Base-by-base conservation (phyloP, 2,329 filamentous ascomycete species). In the Colletotrichum sp. region DNA sequence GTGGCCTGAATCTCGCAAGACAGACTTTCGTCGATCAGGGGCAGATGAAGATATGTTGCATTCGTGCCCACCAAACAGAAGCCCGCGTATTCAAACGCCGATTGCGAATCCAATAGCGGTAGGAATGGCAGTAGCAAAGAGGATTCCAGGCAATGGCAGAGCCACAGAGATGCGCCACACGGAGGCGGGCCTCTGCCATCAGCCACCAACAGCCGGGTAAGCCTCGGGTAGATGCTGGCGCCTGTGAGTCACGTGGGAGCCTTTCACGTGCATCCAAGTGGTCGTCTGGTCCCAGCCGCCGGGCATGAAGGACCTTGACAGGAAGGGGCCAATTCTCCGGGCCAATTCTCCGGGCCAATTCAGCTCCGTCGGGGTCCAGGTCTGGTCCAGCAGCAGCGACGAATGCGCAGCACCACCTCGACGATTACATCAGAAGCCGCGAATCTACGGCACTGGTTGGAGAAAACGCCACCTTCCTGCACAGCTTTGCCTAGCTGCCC, bases 401-500 rank as follows among this genome's bases (percentile, higher is more conserved):
- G 71, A 63, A 38, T 6, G 43, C 62, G 43, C 63, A 55, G 58
- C 72, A 72, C 72, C 57, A 69, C 72, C 72, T 54, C 72, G 47
- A 65, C 8, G 64, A 66, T 74, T 72, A 72, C 69, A 69, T 74
- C 72, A 72, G 63, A 65, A 43, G 72, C 72, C 57, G 58, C 72
- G 63, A 74, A 29, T 74, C n/a, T 55, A 59, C 21, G 36, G 31
- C 38, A 51, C 31, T 34, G 33, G 34, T 38, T 69, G 68, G 55
- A 16, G 27, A 55, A 57, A 57, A 21, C 43, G 43, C 43, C 36
- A 16, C 61, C 61, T 64, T 64, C 11, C 64, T 66, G 64, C 64
- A 62, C 34, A 36, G 27, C 16, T 34, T 55, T 8, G 24, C 27
- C n/a, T 38, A 27, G 9, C 27, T 16, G 55, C 36, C 55, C 66